Evolutionary conservation across 2,329 filamentous ascomycete species (phyloP).

Genomic region (Exophiala sp.): DNA sequence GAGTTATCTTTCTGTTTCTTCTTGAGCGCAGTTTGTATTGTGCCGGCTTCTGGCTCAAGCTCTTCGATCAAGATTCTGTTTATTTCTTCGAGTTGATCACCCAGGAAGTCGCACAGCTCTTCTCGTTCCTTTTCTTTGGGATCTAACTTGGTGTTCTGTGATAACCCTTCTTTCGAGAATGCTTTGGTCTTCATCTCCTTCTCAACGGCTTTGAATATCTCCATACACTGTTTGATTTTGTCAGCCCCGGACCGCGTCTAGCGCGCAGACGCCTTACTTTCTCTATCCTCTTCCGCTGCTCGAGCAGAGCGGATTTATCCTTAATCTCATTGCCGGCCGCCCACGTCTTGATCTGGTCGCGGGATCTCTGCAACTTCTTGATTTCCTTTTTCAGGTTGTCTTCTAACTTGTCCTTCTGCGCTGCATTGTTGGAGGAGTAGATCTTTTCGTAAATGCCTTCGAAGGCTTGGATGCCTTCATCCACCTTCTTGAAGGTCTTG

Average conservation of each 20-base stretch:
- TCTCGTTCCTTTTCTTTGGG: slow-evolving; percentile 96
- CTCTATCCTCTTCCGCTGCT: slow-evolving; percentile 94
- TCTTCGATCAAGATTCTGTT: slow-evolving; percentile 75
- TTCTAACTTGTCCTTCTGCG: slow-evolving; percentile 97
- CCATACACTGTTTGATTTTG: slow-evolving; percentile 61
- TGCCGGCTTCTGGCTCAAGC: slow-evolving; percentile 84
- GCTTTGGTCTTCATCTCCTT: slow-evolving; percentile 99
- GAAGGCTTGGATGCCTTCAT: slow-evolving; percentile 87
- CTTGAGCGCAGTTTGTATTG: slow-evolving; percentile 83
- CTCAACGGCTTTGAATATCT: slow-evolving; percentile 99
- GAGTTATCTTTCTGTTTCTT: slow-evolving; percentile 84
- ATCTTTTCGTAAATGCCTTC: slow-evolving; percentile 98
- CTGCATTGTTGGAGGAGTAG: slow-evolving; percentile 81
- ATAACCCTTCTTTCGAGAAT: slow-evolving; percentile 96
- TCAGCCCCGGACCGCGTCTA: slow-evolving; percentile 4
- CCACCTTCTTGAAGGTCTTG: slow-evolving; percentile 98
- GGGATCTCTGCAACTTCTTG: slow-evolving; percentile 96
- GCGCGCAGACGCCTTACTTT: slow-evolving; percentile 58
- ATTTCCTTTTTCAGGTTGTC: slow-evolving; percentile 98
- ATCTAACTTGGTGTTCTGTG: slow-evolving; percentile 86
- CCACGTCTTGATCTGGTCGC: slow-evolving; percentile 99
- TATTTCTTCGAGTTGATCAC: slow-evolving; percentile 82
- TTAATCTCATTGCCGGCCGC: slow-evolving; percentile 98
- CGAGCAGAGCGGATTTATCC: slow-evolving; percentile 92
- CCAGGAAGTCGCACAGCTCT: slow-evolving; percentile 82